Evolutionary conservation across 768 basidiomycete genomes (phyloP), one percentile per base, ranked within the genome.

Genomic region (Phanerochaete carnosa): DNA sequence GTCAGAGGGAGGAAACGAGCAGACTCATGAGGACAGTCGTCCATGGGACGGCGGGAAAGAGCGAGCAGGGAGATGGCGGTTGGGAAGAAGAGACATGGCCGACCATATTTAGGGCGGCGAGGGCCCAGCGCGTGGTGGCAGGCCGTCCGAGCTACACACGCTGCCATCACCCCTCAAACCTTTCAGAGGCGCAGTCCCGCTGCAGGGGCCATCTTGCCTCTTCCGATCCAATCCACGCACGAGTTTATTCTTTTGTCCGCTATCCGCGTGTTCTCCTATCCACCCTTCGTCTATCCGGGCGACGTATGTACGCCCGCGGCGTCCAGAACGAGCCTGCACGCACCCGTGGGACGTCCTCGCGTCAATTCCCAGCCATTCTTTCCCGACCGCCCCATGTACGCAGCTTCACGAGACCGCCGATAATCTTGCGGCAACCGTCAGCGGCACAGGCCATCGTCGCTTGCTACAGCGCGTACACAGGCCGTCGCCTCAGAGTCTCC

Each of bases 11-110:
- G 79, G 66, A 73, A 61, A 61, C 80, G 80, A 65, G 75, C 72
- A 58, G 79, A 76, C 63, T 70, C 64, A 62, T 85, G 82, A 66
- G 82, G 79, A 64, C 85, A 78, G 78, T 86, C 80, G 76, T 87
- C 85, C 86, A 89, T 88, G 62, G 62, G 68, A 67, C 66, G 63
- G 60, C 55, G 56, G 59, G 55, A 61, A 64, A 59, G 62, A 54
- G 29, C 11, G 49, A 23, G 26, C 68, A 67, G 72, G 77, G 76
- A 75, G 65, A 62, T 64, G 66, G 60, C 59, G 68, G 65, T 58
- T 59, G 59, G 61, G 59, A 50, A 60, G 64, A 54, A 62, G 64
- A 57, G 62, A 61, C 59, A 54, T 59, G 64, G 52, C 47, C 62
- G 64, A 63, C 45, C 57, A 71, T 78, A 74, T 77, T 75, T 77